Conservation (phyloP, 352 stramenopile species). For the Phytophthora pistaciae region DNA sequence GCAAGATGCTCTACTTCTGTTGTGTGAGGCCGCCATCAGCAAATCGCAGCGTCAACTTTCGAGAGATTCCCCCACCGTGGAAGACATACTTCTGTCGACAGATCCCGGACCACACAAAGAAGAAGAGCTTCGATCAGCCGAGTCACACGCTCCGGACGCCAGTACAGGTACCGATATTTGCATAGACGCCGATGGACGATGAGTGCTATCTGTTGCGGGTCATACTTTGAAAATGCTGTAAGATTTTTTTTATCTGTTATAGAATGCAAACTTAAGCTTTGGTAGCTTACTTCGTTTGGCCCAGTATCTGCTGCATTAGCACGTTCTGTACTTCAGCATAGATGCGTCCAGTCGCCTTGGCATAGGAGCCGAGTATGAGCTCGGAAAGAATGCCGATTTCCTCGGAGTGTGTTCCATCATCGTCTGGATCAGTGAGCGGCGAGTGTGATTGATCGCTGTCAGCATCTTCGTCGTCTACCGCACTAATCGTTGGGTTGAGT, state of each 20-base stretch:
- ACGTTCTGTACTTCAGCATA: slow-evolving; percentile 46
- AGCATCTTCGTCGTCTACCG: not conserved
- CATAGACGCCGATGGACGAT: slow-evolving; percentile 4
- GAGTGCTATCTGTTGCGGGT: not conserved
- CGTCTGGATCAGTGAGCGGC: slow-evolving; percentile 1
- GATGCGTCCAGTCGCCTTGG: slow-evolving; percentile 13
- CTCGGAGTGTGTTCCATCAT: not conserved
- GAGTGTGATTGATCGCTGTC: slow-evolving; percentile 4
- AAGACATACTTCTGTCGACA: slow-evolving; percentile 11
- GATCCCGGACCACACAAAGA: slow-evolving; percentile 21
- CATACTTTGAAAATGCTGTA: not conserved
- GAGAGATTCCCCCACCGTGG: slow-evolving; percentile 13
- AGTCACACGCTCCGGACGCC: slow-evolving; percentile 18
- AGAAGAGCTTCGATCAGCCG: slow-evolving; percentile 29
- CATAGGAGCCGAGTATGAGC: not conserved
- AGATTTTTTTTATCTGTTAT: not conserved
- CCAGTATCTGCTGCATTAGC: slow-evolving; percentile 36
- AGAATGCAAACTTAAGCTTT: not conserved
- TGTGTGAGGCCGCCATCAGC: slow-evolving; percentile 42
- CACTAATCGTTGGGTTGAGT: slow-evolving; percentile 8
- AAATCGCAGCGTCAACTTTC: slow-evolving; percentile 27
- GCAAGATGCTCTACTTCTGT: slow-evolving; percentile 51
- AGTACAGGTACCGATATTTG: slow-evolving; percentile 1
- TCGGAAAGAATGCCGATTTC: slow-evolving; percentile 33
- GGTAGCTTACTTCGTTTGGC: not conserved